phyloP scores from a whole-genome alignment of 106 monocot species.

The Allium sativum region DNA sequence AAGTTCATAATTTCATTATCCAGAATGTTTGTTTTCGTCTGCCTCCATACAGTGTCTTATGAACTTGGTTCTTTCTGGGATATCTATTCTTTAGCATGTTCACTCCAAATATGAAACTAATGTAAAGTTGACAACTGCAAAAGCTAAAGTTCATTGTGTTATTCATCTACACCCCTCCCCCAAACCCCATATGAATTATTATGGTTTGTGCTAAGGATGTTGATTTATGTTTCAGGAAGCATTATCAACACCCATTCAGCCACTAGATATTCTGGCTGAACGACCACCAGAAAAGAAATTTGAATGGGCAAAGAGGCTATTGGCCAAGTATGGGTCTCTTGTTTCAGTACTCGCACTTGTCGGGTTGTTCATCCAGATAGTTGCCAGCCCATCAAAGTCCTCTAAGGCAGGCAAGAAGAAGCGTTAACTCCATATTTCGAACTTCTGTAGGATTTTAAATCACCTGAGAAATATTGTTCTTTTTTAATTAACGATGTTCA shows the following conservation, averaged over 20 bases:
- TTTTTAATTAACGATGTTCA: too few species aligned
- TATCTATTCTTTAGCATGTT: too few species aligned
- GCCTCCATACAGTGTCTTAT: too few species aligned
- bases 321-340: slow-evolving; percentile 69
- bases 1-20: too few species aligned
- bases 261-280: slow-evolving; percentile 89
- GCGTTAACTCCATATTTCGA: slow-evolving; percentile 25
- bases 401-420: slow-evolving; percentile 67
- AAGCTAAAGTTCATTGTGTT: too few species aligned
- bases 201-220: background rate
- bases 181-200: background rate
- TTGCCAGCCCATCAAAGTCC: slow-evolving; percentile 73
- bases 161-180: too few species aligned
- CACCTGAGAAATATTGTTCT: too few species aligned
- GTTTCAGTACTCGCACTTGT: slow-evolving; percentile 61
- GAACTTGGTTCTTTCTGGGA: too few species aligned
- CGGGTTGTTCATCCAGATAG: slow-evolving; percentile 53
- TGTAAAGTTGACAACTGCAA: too few species aligned
- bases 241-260: slow-evolving; percentile 66
- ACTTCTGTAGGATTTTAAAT: background rate
- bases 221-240: slow-evolving; percentile 55
- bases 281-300: slow-evolving; percentile 75
- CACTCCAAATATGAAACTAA: too few species aligned
- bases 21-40: too few species aligned
- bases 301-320: slow-evolving; percentile 76